A percentile compares a stretch with the other conserved stretches of the same genome.
Evolutionary conservation across 2,329 filamentous ascomycete genomes (phyloP).

Genomic region (Macrophomina pseudophaseolina): DNA sequence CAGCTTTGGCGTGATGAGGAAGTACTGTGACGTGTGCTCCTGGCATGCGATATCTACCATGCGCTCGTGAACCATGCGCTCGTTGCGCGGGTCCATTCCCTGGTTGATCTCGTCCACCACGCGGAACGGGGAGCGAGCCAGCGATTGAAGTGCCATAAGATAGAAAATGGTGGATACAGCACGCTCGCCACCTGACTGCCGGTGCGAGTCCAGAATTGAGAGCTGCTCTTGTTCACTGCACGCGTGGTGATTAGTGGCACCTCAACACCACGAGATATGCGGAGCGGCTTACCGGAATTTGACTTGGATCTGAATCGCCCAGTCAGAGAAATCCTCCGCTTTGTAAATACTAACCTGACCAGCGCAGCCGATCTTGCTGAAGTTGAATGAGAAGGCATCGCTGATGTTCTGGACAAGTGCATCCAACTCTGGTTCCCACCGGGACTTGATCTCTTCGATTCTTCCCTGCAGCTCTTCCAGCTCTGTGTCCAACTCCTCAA

Average conservation of each 20-base stretch:
- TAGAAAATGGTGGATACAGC: conserved; percentile 98
- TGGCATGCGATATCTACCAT: conserved; percentile 97
- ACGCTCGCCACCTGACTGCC: conserved; percentile 94
- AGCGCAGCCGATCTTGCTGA: conserved; percentile 90
- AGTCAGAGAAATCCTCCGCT: conserved; percentile 88
- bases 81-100: conserved; percentile 98
- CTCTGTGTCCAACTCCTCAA: conserved; percentile 54
- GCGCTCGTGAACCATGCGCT: conserved; percentile 95
- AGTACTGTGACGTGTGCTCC: conserved; percentile 78
- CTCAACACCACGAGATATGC: background rate
- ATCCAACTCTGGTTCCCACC: conserved; percentile 87
- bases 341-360: conserved; percentile 90
- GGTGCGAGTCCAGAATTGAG: conserved; percentile 84
- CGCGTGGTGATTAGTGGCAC: conserved; percentile 25
- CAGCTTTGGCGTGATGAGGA: conserved; percentile 96
- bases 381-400: conserved; percentile 89
- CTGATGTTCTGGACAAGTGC: conserved; percentile 80
- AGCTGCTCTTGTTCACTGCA: conserved; percentile 77
- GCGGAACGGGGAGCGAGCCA: conserved; percentile 93
- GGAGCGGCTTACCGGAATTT: conserved; percentile 76
- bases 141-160: conserved; percentile 94
- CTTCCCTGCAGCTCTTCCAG: conserved; percentile 61
- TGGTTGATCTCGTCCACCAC: conserved; percentile 99
- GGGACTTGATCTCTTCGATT: conserved; percentile 69
- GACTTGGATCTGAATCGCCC: conserved; percentile 92